Evolutionary conservation across 768 basidiomycete genomes (phyloP), one percentile per base, ranked within the genome.

Genomic region (Lentinula raphanica): DNA sequence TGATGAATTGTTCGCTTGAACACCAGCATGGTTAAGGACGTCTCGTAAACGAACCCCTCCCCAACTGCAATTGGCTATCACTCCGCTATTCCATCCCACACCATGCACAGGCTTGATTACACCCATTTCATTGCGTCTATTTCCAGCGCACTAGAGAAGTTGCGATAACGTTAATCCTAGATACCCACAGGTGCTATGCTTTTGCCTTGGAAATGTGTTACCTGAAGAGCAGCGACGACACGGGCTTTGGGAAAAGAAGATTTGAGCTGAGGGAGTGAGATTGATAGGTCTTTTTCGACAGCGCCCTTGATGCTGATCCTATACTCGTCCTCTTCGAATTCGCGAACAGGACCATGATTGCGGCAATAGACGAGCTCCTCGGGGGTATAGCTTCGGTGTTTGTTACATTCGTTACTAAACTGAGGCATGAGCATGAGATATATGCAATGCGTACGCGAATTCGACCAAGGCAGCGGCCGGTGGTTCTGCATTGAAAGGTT

Each of bases 401-500:
- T 11, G 23, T n/a, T n/a, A n/a, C n/a, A n/a, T n/a, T n/a, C n/a
- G 3, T 56, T n/a, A 32, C 17, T 25, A 31, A 25, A 9, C 9
- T 27, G 19, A n/a, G 19, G 11, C 8, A 44, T 32, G 13, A 32
- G 28, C 36, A 19, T 3, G 11, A n/a, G n/a, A 48, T 5, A 15
- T 48, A 13, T 38, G 31, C 32, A 29, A 21, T 29, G 21, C 38
- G 57, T 48, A 35, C 54, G 39, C 44, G 19, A 84, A 84, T 62
- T 85, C 80, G 19, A 83, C 77, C 12, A 90, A 76, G 17, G 78
- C 76, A 36, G 76, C 67, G 5, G 77, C 77, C 1, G 75, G 71
- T 0, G 88, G 84, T 61, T 92, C 88, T 17, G 88, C 87, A 65
- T 90, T 90, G 73, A 82, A 84, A 2, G 88, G 88, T 7, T 78